A percentile compares a stretch with the other conserved stretches of the same genome.
phyloP scores from a whole-genome alignment of 1,139 yeast species.

The Taiozyma sp. region DNA sequence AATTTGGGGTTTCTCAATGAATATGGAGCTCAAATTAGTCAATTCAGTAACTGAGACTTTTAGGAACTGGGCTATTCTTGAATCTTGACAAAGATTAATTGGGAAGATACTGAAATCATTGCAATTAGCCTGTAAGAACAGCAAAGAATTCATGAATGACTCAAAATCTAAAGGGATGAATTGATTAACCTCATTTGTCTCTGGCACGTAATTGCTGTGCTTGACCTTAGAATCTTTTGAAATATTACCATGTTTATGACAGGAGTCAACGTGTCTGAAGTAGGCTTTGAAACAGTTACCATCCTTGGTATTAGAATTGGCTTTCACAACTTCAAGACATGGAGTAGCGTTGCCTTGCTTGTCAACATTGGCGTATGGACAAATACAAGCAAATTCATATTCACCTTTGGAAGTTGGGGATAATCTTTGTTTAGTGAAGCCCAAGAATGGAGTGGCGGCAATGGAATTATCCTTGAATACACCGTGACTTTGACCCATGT shows the following conservation, averaged over 20 bases:
- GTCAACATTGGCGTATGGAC: neutral
- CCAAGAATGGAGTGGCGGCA: constrained; percentile 2
- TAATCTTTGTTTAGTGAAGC: neutral
- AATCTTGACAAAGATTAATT: neutral
- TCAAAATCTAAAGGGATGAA: neutral
- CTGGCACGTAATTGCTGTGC: neutral
- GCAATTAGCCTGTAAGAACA: neutral
- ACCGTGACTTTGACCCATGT: constrained; percentile 3
- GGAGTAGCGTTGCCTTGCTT: neutral
- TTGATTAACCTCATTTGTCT: neutral
- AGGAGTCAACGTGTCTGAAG: constrained; percentile 4
- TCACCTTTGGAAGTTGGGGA: neutral
- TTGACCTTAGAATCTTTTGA: neutral
- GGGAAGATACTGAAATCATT: neutral
- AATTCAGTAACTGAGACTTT: neutral
- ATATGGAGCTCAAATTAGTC: neutral
- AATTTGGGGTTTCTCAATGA: neutral
- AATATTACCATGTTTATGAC: neutral
- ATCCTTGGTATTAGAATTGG: neutral
- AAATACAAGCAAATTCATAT: neutral
- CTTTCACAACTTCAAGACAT: neutral
- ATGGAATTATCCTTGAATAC: neutral
- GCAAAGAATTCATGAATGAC: neutral
- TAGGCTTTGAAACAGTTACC: neutral
- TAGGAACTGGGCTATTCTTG: neutral